These are phyloP conservation scores for Penicillium concentricum DNA, from an alignment of 2,329 filamentous ascomycete genomes.

Conservation along the genomic window DNA sequence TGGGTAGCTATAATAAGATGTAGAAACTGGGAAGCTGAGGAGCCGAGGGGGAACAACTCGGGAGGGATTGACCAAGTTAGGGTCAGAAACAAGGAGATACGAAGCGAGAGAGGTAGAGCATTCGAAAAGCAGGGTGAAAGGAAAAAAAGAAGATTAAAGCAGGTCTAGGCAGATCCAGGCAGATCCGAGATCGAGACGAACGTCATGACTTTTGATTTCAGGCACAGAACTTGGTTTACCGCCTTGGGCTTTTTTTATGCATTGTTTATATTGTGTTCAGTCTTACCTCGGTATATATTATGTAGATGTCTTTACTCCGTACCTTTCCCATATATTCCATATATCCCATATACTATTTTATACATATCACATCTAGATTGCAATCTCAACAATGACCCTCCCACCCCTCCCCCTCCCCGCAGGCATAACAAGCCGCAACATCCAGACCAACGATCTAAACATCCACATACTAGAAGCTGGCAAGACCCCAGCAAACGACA, in stretches of 20 bases:
- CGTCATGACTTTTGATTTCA: constrained; percentile 26
- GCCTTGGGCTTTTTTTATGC: background rate
- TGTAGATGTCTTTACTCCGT: background rate
- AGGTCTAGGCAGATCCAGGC: background rate
- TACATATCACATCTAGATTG: background rate
- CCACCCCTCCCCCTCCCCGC: constrained; percentile 54
- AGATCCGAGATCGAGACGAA: constrained; percentile 12
- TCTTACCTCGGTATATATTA: background rate
- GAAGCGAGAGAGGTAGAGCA: background rate
- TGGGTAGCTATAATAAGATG: background rate
- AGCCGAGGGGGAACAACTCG: constrained; percentile 3
- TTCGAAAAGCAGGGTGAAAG: background rate
- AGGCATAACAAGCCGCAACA: constrained; percentile 55
- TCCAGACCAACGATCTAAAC: constrained; percentile 60
- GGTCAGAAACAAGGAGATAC: constrained; percentile 1
- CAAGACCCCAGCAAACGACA: constrained; percentile 36
- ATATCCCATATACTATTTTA: background rate
- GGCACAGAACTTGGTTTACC: constrained; percentile 4
- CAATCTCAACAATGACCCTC: constrained; percentile 8
- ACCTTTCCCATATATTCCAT: too few species aligned
- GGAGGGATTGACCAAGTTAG: background rate
- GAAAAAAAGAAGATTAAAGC: constrained; percentile 1
- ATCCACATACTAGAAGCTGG: constrained; percentile 63
- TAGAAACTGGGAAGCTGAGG: constrained; percentile 2
- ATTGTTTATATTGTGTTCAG: background rate